phyloP scores from a whole-genome alignment of 257 asterid genomes.

The Fraxinus cuspidata region DNA sequence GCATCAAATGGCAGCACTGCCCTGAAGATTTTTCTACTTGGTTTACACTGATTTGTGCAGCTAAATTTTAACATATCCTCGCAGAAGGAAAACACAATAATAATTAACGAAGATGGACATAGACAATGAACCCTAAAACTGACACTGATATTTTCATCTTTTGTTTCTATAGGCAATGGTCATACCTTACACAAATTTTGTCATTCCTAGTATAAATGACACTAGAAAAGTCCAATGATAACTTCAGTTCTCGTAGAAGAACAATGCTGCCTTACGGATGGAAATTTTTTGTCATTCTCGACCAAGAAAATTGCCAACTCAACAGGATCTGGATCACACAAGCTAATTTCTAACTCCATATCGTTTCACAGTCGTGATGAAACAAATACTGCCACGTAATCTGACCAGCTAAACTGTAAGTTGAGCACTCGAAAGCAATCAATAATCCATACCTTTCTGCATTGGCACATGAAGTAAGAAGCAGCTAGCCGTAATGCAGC shows the following conservation, averaged over 20 bases:
- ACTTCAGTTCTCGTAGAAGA: background rate
- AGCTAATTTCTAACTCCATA: slow-evolving; percentile 6
- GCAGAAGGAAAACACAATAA: background rate
- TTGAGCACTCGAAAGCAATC: slow-evolving; percentile 13
- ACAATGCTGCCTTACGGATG: background rate
- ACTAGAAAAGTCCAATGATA: background rate
- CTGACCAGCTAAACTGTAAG: slow-evolving; percentile 3
- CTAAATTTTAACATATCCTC: slow-evolving; percentile 17
- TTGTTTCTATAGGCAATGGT: background rate
- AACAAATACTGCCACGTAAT: background rate
- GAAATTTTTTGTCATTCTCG: background rate
- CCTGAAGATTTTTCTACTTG: background rate
- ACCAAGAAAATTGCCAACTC: background rate
- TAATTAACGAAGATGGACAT: background rate
- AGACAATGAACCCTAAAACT: background rate
- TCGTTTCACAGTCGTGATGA: background rate
- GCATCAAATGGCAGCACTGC: background rate
- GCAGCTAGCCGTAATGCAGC: background rate
- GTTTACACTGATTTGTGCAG: slow-evolving; percentile 25
- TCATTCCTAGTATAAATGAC: slow-evolving; percentile 24
- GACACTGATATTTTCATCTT: background rate
- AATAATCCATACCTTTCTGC: slow-evolving; percentile 4
- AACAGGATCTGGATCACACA: background rate
- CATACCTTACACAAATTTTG: background rate
- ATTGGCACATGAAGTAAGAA: slow-evolving; percentile 8